Evolutionary conservation across 2,329 filamentous ascomycete species (phyloP).

Genomic region (Colletotrichum brevisporum): DNA sequence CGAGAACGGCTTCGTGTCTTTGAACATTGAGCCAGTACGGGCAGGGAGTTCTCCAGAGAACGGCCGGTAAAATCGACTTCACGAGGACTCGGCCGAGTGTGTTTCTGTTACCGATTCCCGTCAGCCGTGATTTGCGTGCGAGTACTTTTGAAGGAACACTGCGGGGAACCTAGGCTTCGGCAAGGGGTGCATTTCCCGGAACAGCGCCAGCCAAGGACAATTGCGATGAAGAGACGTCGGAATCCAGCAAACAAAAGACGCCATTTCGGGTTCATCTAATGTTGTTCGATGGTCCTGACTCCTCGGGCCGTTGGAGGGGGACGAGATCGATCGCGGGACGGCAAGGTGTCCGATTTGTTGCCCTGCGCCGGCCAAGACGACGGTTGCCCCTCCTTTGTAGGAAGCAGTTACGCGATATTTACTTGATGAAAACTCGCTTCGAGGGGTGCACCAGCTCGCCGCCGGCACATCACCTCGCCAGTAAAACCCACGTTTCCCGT

Average conservation of each 20-base stretch:
- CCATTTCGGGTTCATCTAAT: background rate
- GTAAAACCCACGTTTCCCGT: conserved; percentile 14
- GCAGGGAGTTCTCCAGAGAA: background rate
- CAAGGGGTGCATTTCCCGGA: background rate
- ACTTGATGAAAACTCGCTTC: conserved; percentile 37
- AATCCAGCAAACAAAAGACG: background rate
- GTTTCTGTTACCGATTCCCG: too few relatives aligned
- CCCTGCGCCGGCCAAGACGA: conserved; percentile 28
- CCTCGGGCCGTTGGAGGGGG: background rate
- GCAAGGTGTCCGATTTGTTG: conserved; percentile 11
- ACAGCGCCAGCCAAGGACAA: background rate
- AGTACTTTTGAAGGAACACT: too few relatives aligned
- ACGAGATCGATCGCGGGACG: conserved; percentile 8
- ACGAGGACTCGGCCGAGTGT: background rate
- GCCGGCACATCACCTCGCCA: conserved; percentile 3
- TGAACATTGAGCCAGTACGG: background rate
- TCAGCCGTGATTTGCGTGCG: too few relatives aligned
- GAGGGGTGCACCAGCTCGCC: too few relatives aligned
- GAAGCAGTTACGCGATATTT: conserved; percentile 39
- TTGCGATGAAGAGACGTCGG: too few relatives aligned
- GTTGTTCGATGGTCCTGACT: background rate
- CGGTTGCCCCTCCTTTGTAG: conserved; percentile 8
- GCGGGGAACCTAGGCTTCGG: too few relatives aligned
- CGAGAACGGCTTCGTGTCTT: background rate
- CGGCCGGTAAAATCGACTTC: background rate